phyloP scores from a whole-genome alignment of 352 stramenopile genomes.

The Peronospora belbahrii region DNA sequence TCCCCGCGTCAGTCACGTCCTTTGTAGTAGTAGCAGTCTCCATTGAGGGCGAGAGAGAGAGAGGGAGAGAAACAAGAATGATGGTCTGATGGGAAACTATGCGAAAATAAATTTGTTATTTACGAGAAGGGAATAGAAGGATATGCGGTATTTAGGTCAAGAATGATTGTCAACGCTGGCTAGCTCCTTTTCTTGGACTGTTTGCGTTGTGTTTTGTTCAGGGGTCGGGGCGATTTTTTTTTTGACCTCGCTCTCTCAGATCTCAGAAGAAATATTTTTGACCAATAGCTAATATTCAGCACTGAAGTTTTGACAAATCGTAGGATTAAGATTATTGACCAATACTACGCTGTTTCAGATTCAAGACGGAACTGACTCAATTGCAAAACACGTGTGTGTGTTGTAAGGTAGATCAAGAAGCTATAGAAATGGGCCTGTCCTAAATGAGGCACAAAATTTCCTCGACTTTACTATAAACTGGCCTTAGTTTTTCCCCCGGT shows the following conservation, averaged over 20 bases:
- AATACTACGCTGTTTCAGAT: conserved; percentile 10
- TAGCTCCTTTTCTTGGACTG: conserved; percentile 8
- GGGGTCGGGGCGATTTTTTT: conserved; percentile 1
- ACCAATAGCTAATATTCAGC: neutral
- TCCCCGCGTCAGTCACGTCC: conserved; percentile 27
- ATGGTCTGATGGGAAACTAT: conserved; percentile 5
- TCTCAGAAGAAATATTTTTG: conserved; percentile 24
- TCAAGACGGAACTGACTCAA: conserved; percentile 17
- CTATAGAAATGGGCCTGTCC: too few relatives aligned
- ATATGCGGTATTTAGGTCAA: conserved; percentile 3
- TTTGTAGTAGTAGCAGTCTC: conserved; percentile 22
- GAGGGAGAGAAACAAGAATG: too few relatives aligned
- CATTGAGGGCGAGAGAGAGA: too few relatives aligned
- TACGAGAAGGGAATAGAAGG: neutral
- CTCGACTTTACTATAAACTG: conserved; percentile 8
- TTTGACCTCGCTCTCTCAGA: conserved; percentile 23
- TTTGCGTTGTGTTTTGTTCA: conserved; percentile 29
- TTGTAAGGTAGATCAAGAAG: too few relatives aligned
- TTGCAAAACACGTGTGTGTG: conserved; percentile 16
- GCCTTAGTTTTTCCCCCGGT: conserved; percentile 1
- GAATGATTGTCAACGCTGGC: conserved; percentile 7
- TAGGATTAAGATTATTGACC: conserved; percentile 3
- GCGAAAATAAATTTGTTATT: neutral
- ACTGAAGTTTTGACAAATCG: conserved; percentile 9
- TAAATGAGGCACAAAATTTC: too few relatives aligned